A percentile compares a stretch with the other conserved stretches of the same genome.
Conservation (phyloP, 257 asterid species). For the Rehmannia glutinosa region DNA sequence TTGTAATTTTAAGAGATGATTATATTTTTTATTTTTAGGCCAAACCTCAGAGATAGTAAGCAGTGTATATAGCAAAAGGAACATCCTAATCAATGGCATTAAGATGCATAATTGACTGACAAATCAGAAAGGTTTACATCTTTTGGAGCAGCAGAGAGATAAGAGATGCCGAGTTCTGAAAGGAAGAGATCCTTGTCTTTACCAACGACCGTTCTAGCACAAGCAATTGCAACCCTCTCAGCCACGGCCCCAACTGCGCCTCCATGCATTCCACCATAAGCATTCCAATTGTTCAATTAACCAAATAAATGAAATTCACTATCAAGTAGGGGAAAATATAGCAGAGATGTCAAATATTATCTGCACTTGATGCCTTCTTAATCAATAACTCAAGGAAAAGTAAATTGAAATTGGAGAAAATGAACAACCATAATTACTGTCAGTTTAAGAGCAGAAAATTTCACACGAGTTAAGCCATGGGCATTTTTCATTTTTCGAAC, state of each 20-base stretch:
- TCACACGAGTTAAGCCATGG: not conserved
- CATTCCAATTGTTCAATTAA: slow-evolving; percentile 35
- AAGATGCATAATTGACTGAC: not conserved
- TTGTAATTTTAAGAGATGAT: no score
- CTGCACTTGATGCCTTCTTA: not conserved
- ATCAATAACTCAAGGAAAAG: not conserved
- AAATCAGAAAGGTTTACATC: slow-evolving; percentile 36
- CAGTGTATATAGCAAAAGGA: not conserved
- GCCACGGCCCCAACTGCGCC: slow-evolving; percentile 81
- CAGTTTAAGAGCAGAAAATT: not conserved
- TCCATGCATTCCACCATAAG: slow-evolving; percentile 74
- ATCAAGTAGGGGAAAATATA: not conserved
- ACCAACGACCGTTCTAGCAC: slow-evolving; percentile 79
- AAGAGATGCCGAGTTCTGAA: slow-evolving; percentile 67
- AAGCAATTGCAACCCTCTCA: slow-evolving; percentile 64
- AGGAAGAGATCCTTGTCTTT: slow-evolving; percentile 65
- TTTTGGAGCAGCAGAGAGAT: slow-evolving; percentile 63
- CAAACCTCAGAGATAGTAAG: no score
- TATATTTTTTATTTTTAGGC: no score
- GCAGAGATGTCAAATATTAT: not conserved
- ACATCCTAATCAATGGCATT: not conserved
- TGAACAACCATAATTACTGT: not conserved
- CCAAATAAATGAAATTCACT: not conserved
- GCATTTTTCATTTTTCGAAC: not conserved
- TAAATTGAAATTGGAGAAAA: not conserved